Percentiles rank a stretch among this genome's conserved stretches.
These are phyloP conservation scores for Kwoniella shivajii DNA, from an alignment of 1,284 basidiomycete genomes.

Conservation along the genomic window DNA sequence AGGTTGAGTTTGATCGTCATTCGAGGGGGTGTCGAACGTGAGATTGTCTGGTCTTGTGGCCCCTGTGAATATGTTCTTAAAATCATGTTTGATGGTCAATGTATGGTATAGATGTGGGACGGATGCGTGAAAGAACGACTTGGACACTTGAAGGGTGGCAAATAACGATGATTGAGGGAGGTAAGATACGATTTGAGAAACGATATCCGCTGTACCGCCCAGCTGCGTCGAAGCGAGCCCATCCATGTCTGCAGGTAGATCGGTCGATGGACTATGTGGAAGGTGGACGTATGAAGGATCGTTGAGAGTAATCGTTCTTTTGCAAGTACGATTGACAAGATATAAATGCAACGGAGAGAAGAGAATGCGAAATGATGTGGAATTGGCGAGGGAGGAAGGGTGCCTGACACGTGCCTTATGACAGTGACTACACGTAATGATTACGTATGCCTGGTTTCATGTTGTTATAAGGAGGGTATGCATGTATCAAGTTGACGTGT, in stretches of 20 bases:
- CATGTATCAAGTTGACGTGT: too few relatives aligned
- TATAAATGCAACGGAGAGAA: too few relatives aligned
- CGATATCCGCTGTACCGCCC: constrained; percentile 9
- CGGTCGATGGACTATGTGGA: background rate
- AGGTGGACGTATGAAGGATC: background rate
- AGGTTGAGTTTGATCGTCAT: background rate
- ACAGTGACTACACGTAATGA: background rate
- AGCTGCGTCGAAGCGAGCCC: constrained; percentile 1
- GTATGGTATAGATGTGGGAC: constrained; percentile 10
- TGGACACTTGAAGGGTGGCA: constrained; percentile 9
- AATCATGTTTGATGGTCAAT: background rate
- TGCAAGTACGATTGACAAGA: too few relatives aligned
- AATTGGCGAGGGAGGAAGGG: background rate
- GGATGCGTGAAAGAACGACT: constrained; percentile 14
- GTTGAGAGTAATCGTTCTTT: too few relatives aligned
- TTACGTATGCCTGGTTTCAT: too few relatives aligned
- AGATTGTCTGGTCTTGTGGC: constrained; percentile 5
- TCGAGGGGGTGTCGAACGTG: background rate
- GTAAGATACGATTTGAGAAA: constrained; percentile 7
- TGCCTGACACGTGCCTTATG: background rate
- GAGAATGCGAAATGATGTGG: background rate
- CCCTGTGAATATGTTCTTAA: constrained; percentile 1
- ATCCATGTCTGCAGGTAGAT: too few relatives aligned
- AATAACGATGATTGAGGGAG: constrained; percentile 6
- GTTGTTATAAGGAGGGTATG: too few relatives aligned